phyloP scores from a whole-genome alignment of 2,329 filamentous ascomycete genomes.

The Biscogniauxia marginata region DNA sequence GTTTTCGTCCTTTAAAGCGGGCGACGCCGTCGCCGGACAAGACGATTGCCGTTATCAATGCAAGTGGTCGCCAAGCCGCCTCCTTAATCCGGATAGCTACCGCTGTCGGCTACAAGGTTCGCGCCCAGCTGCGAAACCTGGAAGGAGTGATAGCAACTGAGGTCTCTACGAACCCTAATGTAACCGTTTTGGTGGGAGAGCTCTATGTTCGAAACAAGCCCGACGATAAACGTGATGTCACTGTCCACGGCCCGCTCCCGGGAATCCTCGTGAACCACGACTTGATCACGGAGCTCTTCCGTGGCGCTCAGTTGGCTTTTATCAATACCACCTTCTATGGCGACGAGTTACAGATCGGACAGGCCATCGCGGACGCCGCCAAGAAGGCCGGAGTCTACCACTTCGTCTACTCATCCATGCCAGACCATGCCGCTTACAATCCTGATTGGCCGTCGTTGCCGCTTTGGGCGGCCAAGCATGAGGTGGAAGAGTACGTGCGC shows the following conservation, averaged over 20 bases:
- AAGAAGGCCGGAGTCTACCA: slow-evolving; percentile 82
- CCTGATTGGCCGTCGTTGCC: slow-evolving; percentile 78
- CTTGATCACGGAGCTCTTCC: slow-evolving; percentile 76
- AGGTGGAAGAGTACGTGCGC: slow-evolving; percentile 86
- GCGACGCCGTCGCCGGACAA: slow-evolving; percentile 63
- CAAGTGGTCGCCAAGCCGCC: slow-evolving; percentile 90
- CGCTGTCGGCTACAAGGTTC: slow-evolving; percentile 89
- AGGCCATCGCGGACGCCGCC: slow-evolving; percentile 83
- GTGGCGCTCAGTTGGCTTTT: slow-evolving; percentile 83
- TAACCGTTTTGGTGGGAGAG: slow-evolving; percentile 63
- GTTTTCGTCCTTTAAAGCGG: slow-evolving; percentile 59
- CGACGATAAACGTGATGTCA: slow-evolving; percentile 61
- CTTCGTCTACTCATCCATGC: slow-evolving; percentile 97
- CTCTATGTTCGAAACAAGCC: slow-evolving; percentile 57
- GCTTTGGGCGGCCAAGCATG: slow-evolving; percentile 89
- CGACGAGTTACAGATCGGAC: slow-evolving; percentile 87
- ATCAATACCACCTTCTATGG: slow-evolving; percentile 98
- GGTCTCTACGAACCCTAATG: slow-evolving; percentile 76
- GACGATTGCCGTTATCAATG: slow-evolving; percentile 93
- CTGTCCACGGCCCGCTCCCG: slow-evolving; percentile 61
- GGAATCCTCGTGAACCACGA: slow-evolving; percentile 68
- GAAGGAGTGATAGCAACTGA: slow-evolving; percentile 88
- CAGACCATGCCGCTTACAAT: slow-evolving; percentile 82
- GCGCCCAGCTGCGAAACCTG: slow-evolving; percentile 84
- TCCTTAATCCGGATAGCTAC: slow-evolving; percentile 92